Evolutionary conservation across 2,329 filamentous ascomycete species (phyloP).

Genomic region (Fusarium dimerum): DNA sequence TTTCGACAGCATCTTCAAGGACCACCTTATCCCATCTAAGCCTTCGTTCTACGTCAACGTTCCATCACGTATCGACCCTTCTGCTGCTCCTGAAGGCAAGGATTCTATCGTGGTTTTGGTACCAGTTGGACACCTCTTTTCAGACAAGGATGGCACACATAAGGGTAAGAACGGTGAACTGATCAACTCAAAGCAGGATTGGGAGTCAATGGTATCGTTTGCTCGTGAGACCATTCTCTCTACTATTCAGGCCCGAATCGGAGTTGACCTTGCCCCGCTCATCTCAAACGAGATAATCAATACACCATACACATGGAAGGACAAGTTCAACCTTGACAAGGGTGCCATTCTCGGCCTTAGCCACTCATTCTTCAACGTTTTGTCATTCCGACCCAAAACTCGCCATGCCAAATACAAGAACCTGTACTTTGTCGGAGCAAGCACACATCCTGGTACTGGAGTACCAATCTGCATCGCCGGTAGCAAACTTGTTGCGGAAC

Average conservation of each 20-base stretch:
- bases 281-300: constrained; percentile 66
- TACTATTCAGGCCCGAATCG: constrained; percentile 62
- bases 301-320: constrained; percentile 65
- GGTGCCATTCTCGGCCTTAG: constrained; percentile 72
- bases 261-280: constrained; percentile 48
- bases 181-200: constrained; percentile 34
- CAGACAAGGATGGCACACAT: constrained; percentile 16
- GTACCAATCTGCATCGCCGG: constrained; percentile 74
- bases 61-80: constrained; percentile 66
- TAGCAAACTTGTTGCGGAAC: constrained; percentile 57
- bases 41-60: constrained; percentile 80
- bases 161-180: background rate
- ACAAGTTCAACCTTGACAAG: constrained; percentile 71
- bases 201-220: constrained; percentile 58
- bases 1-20: constrained; percentile 76
- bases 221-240: constrained; percentile 62
- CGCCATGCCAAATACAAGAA: constrained; percentile 49
- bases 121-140: constrained; percentile 65
- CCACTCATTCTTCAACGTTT: constrained; percentile 74
- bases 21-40: constrained; percentile 64
- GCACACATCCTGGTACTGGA: constrained; percentile 74
- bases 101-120: constrained; percentile 71
- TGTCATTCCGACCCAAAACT: constrained; percentile 65
- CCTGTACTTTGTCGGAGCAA: constrained; percentile 73
- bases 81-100: constrained; percentile 64